phyloP scores from a whole-genome alignment of 1,139 yeast genomes.

The Kodamaea plutei region DNA sequence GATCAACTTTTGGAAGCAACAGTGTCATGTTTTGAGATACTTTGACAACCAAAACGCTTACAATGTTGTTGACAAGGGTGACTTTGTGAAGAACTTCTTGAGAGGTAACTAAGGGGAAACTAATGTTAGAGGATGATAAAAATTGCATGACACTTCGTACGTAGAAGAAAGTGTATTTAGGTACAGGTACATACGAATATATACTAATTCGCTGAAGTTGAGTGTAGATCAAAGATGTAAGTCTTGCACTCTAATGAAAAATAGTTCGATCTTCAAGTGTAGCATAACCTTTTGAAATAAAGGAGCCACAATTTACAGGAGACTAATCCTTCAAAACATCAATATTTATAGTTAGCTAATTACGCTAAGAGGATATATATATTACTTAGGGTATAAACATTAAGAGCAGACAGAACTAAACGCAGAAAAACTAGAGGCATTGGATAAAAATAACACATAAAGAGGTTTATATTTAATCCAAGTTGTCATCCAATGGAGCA shows the following conservation, averaged over 20 bases:
- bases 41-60: conserved; percentile 64
- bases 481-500: conserved; percentile 53
- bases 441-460: too few species aligned
- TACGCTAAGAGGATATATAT: conserved; percentile 3
- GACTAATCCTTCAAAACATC: too few species aligned
- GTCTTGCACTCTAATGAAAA: too few species aligned
- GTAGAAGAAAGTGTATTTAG: conserved; percentile 6
- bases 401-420: conserved; percentile 13
- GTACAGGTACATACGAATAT: conserved; percentile 2
- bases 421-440: conserved; percentile 4
- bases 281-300: too few species aligned
- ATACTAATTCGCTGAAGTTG: conserved; percentile 9
- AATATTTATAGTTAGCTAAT: not conserved
- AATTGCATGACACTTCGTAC: conserved; percentile 8
- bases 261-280: too few species aligned
- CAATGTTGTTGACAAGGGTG: conserved; percentile 45
- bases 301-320: too few species aligned
- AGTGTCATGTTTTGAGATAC: conserved; percentile 78
- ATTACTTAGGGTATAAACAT: conserved; percentile 15
- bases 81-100: conserved; percentile 69
- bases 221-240: conserved; percentile 8
- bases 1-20: conserved; percentile 88
- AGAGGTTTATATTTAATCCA: conserved; percentile 27
- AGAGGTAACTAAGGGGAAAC: conserved; percentile 44
- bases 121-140: conserved; percentile 6